phyloP scores from a whole-genome alignment of 148 eudicot species.

The Rhododendron molle region DNA sequence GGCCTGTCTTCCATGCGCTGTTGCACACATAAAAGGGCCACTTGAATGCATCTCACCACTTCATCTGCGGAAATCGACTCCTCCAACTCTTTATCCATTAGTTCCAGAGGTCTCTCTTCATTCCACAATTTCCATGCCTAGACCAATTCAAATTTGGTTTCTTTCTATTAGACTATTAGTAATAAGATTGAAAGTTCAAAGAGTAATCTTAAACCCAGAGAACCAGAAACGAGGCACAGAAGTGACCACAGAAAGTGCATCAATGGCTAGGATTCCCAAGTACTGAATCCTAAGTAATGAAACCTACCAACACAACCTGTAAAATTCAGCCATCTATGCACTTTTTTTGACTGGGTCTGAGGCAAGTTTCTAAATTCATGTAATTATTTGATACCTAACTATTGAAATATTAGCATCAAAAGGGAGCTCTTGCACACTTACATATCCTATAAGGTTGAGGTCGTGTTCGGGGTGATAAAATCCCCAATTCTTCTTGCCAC shows the following conservation, averaged over 20 bases:
- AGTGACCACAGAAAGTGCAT: not conserved
- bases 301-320: not conserved
- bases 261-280: not conserved
- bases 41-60: slow-evolving; percentile 20
- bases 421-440: slow-evolving; percentile 11
- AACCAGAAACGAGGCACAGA: not conserved
- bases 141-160: not conserved
- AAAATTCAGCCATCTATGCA: not conserved
- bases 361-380: not conserved
- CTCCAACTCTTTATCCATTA: slow-evolving; percentile 1
- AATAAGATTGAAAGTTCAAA: not conserved
- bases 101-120: slow-evolving; percentile 13
- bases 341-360: not conserved
- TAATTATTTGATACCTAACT: not conserved
- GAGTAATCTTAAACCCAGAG: not conserved
- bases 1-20: slow-evolving; percentile 16
- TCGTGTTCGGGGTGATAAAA: slow-evolving; percentile 24
- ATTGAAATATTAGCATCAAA: not conserved
- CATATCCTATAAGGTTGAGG: slow-evolving; percentile 31
- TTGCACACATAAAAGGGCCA: slow-evolving; percentile 26
- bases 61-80: not conserved
- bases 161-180: not conserved
- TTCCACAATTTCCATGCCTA: slow-evolving; percentile 33
- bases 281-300: not conserved
- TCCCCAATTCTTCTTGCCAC: slow-evolving; percentile 30